Conservation (phyloP, 2,329 filamentous ascomycete genomes). For the Aspergillus carbonarius region DNA sequence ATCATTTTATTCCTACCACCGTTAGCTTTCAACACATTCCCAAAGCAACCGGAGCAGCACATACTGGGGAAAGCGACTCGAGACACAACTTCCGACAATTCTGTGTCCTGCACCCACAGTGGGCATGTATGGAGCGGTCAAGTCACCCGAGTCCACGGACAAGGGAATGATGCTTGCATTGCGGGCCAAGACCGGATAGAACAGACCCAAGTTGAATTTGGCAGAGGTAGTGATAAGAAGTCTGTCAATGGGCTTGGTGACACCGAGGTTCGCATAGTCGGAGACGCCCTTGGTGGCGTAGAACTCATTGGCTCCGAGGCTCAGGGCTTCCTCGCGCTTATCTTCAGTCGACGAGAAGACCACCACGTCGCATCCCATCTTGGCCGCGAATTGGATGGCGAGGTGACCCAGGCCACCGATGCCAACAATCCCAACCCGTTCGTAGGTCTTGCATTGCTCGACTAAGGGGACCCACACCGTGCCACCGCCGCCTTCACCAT, state of each 20-base stretch:
- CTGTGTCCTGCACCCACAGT: neutral
- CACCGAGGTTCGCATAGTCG: neutral
- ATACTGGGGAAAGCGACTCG: neutral
- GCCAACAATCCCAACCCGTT: neutral
- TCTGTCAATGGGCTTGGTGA: neutral
- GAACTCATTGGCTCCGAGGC: constrained; percentile 52
- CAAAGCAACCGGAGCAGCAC: neutral
- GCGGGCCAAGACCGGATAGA: neutral
- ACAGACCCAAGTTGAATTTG: neutral
- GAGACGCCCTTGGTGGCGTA: neutral
- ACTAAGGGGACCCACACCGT: neutral
- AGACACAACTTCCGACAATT: neutral
- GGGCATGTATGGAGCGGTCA: neutral
- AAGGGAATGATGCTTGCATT: neutral
- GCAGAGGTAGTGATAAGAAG: neutral
- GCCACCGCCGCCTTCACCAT: neutral
- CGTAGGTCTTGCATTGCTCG: constrained; percentile 1
- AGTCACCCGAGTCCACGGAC: neutral
- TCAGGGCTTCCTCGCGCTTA: constrained; percentile 19
- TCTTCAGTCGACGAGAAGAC: constrained; percentile 15
- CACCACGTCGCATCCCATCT: constrained; percentile 59
- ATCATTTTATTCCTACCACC: neutral
- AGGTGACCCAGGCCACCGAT: constrained; percentile 71
- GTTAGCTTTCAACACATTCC: neutral
- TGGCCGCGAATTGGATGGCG: constrained; percentile 65